A percentile compares a stretch with the other conserved stretches of the same genome.
These are phyloP conservation scores for Colletotrichum sidae DNA, from an alignment of 2,329 filamentous ascomycete genomes.

Conservation along the genomic window DNA sequence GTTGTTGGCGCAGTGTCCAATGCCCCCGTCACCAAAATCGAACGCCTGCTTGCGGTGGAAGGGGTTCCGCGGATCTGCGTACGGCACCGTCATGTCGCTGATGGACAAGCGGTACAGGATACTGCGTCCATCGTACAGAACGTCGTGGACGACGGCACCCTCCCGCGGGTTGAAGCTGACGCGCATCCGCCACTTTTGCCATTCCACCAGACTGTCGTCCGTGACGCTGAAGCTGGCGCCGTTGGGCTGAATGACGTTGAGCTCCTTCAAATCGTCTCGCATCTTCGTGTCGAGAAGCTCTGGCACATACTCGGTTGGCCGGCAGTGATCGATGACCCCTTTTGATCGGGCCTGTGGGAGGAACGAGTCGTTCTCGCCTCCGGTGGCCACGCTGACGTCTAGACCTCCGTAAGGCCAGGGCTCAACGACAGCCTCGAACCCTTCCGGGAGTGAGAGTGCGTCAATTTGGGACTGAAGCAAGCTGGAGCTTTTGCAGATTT, in stretches of 20 bases:
- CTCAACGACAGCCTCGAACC: constrained; percentile 56
- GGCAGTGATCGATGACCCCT: constrained; percentile 62
- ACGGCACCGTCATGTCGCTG: constrained; percentile 60
- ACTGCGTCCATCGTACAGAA: constrained; percentile 67
- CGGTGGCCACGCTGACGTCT: constrained; percentile 65
- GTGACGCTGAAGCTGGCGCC: constrained; percentile 64
- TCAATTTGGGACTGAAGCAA: not conserved
- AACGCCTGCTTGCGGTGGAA: constrained; percentile 76
- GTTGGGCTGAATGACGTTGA: constrained; percentile 70
- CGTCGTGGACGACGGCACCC: constrained; percentile 68
- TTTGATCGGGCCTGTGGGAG: constrained; percentile 49
- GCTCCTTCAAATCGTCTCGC: constrained; percentile 64
- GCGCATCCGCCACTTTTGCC: constrained; percentile 63
- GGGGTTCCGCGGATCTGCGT: constrained; percentile 48
- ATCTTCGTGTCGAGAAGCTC: constrained; percentile 59
- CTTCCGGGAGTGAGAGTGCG: constrained; percentile 4
- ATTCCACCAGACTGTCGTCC: constrained; percentile 25
- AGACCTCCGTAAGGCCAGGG: constrained; percentile 62
- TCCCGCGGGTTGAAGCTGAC: constrained; percentile 70
- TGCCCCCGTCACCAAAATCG: constrained; percentile 76
- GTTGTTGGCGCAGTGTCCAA: constrained; percentile 74
- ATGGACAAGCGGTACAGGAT: constrained; percentile 68
- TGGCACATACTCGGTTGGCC: constrained; percentile 72
- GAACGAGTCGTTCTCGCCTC: constrained; percentile 60
- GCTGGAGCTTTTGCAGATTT: not conserved